Base-by-base conservation (phyloP, 2,329 filamentous ascomycete species). In the Hypoxylon sp. region DNA sequence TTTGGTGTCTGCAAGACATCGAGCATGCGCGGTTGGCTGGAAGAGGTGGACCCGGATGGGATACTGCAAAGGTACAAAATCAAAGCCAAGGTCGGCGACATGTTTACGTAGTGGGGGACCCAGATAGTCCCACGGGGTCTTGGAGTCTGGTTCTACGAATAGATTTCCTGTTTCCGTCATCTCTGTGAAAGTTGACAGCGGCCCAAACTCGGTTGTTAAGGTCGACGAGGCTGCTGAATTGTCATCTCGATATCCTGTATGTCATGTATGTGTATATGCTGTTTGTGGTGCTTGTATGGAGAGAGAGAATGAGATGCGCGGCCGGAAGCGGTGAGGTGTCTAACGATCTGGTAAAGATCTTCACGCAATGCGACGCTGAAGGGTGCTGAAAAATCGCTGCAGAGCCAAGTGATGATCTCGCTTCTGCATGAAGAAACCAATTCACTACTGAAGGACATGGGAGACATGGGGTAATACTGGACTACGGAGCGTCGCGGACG, bases 401-500 rank as follows among this genome's bases (percentile, higher is more conserved):
- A 47, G 25, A 47, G 52, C 63, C 66, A 63, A 64, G 66, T 25
- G 63, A 47, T 62, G 60, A 69, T 69, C 66, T 67, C 65, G 68
- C 65, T 69, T 69, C 68, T 68, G 65, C 65, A 58, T n/a, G 63
- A 58, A 55, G 56, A 43, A 66, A 47, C 55, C 53, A 65, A 57
- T 41, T 54, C 64, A 61, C 54, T 29, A 55, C 47, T 46, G 47
- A 55, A 52, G 50, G 43, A 34, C 41, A 52, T 47, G 48, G 54
- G 43, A 7, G 52, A 34, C 25, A 27, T 29, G n/a, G 41, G 34
- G 32, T 23, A 30, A 56, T 41, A 61, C 11, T 51, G 55, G 29
- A 43, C 57, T 41, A 39, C 59, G 61, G 52, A 19, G 37, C 43
- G 30, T 58, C 46, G 45, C 25, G 51, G 39, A 62, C 39, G 37